Evolutionary conservation across 331 rosid species (phyloP), one percentile per base, ranked within the genome.

Genomic region (Acacia pycnantha): DNA sequence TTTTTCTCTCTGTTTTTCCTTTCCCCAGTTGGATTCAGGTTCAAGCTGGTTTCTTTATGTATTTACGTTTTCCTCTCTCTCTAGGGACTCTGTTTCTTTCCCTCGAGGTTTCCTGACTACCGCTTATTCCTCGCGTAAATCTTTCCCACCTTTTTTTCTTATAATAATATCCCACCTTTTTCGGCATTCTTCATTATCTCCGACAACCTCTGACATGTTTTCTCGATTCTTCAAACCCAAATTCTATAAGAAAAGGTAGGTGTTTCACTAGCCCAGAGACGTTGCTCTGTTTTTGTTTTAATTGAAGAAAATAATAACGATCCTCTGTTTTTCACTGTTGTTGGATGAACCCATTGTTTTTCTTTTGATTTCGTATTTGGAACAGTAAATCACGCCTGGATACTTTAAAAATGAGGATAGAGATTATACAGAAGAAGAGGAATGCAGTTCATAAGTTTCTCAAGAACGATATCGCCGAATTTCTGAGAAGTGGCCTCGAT

Each of bases 201-300:
- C 1, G n/a, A 70, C 51, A 46, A 58, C 65, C 65, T 22, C 65
- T 29, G 3, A 83, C 81, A 89, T 96, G 95, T 87, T 96, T 50
- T 87, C 85, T 47, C 81, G 82, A 84, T 81, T 96, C n/a, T 73
- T 82, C 61, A 96, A 88, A 85, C 87, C 97, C 1, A 96, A 88
- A 48, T 90, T 90, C 80, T 77, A 83, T 84, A 72, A 82, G 54
- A 96, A 93, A 91, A 88, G 99, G 99, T 96, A 72, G 6, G 31
- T 58, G 5, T 21, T 44, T 15, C 41, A 66, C 75, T 64, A 73
- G 15, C 43, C 43, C 43, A 65, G 41, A 31, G 11, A 29, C 18
- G 19, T 70, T n/a, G 8, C 74, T n/a, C 69, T 79, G 44, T 50
- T 61, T 61, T n/a, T n/a, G n/a, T n/a, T n/a, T 33, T 43, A 33